A percentile compares a stretch with the other conserved stretches of the same genome.
Conservation (phyloP, 768 basidiomycete genomes). For the Austroboletus festivus region DNA sequence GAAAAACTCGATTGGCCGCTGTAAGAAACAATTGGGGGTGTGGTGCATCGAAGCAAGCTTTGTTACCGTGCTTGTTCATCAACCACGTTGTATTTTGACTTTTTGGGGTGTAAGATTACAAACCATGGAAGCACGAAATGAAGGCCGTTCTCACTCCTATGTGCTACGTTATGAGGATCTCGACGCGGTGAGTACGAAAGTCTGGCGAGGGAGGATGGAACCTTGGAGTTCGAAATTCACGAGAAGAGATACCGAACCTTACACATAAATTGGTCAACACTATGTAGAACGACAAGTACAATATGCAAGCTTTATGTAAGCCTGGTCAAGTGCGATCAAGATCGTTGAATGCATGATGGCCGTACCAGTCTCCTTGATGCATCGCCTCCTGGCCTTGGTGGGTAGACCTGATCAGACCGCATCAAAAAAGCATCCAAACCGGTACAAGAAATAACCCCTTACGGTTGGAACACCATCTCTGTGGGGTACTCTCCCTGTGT, state of each 20-base stretch:
- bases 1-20: conserved; percentile 79
- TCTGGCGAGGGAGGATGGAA: conserved; percentile 8
- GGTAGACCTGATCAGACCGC: conserved; percentile 5
- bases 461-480: conserved; percentile 7
- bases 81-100: conserved; percentile 5
- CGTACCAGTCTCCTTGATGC: conserved; percentile 8
- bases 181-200: conserved; percentile 2
- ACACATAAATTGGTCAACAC: neutral
- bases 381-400: conserved; percentile 4
- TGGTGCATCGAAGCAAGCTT: neutral
- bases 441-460: neutral
- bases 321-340: conserved; percentile 6
- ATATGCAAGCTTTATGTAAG: conserved; percentile 9
- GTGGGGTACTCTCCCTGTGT: conserved; percentile 7
- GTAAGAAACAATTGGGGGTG: conserved; percentile 27
- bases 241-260: conserved; percentile 6
- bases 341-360: conserved; percentile 10
- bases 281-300: neutral
- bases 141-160: conserved; percentile 7
- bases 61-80: neutral
- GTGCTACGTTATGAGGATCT: conserved; percentile 3
- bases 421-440: neutral
- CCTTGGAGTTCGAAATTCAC: conserved; percentile 16
- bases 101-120: conserved; percentile 18
- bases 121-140: conserved; percentile 6